Percentiles rank a stretch among this genome's conserved stretches.
Conservation (phyloP, 768 basidiomycete genomes). For the Calocybe gangraenosa region DNA sequence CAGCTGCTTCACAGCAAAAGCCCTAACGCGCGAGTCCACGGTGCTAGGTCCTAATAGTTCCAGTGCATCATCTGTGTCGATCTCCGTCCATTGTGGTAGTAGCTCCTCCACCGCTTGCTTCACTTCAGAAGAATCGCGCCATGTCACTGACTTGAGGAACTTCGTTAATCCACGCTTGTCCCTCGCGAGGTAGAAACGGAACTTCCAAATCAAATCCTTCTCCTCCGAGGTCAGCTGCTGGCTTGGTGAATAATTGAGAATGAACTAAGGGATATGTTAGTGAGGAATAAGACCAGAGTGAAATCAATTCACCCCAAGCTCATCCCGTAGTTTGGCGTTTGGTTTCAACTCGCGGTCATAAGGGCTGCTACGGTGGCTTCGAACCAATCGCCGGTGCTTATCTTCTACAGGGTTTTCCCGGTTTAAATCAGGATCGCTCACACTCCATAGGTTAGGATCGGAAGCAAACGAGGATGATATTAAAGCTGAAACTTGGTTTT, state of each 20-base stretch:
- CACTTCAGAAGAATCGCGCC: constrained; percentile 94
- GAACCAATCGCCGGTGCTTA: constrained; percentile 90
- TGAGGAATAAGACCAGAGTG: not conserved
- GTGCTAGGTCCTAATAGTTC: constrained; percentile 90
- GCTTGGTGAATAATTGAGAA: constrained; percentile 89
- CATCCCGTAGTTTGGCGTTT: constrained; percentile 92
- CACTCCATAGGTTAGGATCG: constrained; percentile 78
- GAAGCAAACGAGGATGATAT: constrained; percentile 48
- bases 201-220: constrained; percentile 97
- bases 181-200: constrained; percentile 92
- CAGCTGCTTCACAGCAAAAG: constrained; percentile 91
- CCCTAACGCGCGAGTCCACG: constrained; percentile 87
- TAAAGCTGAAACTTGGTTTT: constrained; percentile 39
- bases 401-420: constrained; percentile 97
- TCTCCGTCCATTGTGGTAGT: constrained; percentile 94
- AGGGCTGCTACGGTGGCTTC: constrained; percentile 92
- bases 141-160: constrained; percentile 96
- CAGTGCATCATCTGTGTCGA: constrained; percentile 94
- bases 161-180: constrained; percentile 95
- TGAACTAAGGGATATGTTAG: constrained; percentile 49
- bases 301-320: constrained; percentile 65
- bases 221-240: constrained; percentile 84
- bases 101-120: constrained; percentile 97
- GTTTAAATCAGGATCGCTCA: constrained; percentile 86
- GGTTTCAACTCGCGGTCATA: constrained; percentile 96